phyloP scores from a whole-genome alignment of 2,329 filamentous ascomycete genomes.

The Phaeosphaeria sp. region DNA sequence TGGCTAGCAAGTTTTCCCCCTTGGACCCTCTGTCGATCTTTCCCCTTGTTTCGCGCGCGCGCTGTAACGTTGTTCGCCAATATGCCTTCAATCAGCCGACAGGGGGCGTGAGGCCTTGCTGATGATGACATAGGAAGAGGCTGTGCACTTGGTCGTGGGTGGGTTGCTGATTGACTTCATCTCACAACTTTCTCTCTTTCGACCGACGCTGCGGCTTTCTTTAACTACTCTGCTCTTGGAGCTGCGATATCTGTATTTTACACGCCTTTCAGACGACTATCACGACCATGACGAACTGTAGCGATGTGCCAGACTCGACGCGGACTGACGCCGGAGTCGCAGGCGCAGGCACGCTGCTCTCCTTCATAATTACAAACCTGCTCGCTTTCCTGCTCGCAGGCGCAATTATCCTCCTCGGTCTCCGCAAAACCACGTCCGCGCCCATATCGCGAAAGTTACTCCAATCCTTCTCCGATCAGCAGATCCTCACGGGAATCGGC shows the following conservation, averaged over 20 bases:
- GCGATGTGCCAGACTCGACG: slow-evolving; percentile 52
- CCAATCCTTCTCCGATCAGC: slow-evolving; percentile 70
- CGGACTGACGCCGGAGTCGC: slow-evolving; percentile 65
- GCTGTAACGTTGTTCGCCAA: slow-evolving; percentile 23
- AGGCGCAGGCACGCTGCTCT: slow-evolving; percentile 66
- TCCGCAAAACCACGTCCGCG: slow-evolving; percentile 54
- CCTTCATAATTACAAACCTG: slow-evolving; percentile 69
- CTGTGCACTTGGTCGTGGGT: slow-evolving; percentile 20
- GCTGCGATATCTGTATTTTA: neutral
- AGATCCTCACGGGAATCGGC: slow-evolving; percentile 73
- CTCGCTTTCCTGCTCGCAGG: slow-evolving; percentile 63
- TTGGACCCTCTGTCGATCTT: slow-evolving; percentile 17
- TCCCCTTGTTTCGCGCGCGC: slow-evolving; percentile 18
- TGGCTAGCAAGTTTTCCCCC: slow-evolving; percentile 19
- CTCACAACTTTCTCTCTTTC: neutral
- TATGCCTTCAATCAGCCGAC: slow-evolving; percentile 24
- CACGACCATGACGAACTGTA: slow-evolving; percentile 45
- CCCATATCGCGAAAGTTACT: slow-evolving; percentile 69
- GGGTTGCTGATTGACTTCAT: slow-evolving; percentile 1
- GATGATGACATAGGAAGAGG: slow-evolving; percentile 31
- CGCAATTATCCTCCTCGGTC: slow-evolving; percentile 64
- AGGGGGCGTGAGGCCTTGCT: slow-evolving; percentile 14
- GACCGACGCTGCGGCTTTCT: neutral
- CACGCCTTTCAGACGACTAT: neutral
- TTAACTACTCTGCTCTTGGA: neutral